phyloP scores from a whole-genome alignment of 768 basidiomycete genomes.

The Tubosaeta sp. region DNA sequence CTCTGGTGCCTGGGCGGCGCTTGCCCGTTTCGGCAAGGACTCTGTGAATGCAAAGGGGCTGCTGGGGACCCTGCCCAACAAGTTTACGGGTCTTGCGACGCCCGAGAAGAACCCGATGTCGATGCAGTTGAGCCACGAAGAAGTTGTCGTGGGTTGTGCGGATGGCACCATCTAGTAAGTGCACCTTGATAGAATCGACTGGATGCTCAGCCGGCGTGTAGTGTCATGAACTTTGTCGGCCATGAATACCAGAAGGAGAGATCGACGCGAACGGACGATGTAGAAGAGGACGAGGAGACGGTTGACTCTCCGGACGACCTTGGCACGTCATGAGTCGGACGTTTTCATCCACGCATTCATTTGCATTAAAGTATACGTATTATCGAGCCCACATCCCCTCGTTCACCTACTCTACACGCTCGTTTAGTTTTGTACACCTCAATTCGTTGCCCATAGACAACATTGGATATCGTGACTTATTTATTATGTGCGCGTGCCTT shows the following conservation, averaged over 20 bases:
- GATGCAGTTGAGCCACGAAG: constrained; percentile 87
- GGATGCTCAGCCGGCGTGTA: constrained; percentile 26
- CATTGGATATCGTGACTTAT: constrained; percentile 9
- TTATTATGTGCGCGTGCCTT: no score
- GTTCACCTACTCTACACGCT: constrained; percentile 19
- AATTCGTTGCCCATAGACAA: not conserved
- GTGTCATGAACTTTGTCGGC: constrained; percentile 62
- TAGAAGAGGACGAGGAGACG: constrained; percentile 10
- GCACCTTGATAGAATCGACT: no score
- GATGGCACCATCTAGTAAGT: constrained; percentile 90
- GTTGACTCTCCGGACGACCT: constrained; percentile 15
- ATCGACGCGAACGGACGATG: not conserved
- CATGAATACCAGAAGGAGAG: constrained; percentile 45
- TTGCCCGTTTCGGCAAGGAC: constrained; percentile 40
- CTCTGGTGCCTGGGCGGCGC: constrained; percentile 69
- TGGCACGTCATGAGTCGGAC: constrained; percentile 5
- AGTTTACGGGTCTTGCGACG: constrained; percentile 74
- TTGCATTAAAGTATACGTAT: constrained; percentile 7
- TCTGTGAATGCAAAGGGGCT: constrained; percentile 52
- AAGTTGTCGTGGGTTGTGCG: constrained; percentile 87
- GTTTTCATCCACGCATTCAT: not conserved
- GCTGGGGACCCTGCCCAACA: constrained; percentile 55
- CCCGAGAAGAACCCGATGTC: constrained; percentile 96
- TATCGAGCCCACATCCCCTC: constrained; percentile 6
- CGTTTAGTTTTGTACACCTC: constrained; percentile 15